A percentile compares a stretch with the other conserved stretches of the same genome.
phyloP scores from a whole-genome alignment of 805 yeast species.

The Metschnikowia koreensis region DNA sequence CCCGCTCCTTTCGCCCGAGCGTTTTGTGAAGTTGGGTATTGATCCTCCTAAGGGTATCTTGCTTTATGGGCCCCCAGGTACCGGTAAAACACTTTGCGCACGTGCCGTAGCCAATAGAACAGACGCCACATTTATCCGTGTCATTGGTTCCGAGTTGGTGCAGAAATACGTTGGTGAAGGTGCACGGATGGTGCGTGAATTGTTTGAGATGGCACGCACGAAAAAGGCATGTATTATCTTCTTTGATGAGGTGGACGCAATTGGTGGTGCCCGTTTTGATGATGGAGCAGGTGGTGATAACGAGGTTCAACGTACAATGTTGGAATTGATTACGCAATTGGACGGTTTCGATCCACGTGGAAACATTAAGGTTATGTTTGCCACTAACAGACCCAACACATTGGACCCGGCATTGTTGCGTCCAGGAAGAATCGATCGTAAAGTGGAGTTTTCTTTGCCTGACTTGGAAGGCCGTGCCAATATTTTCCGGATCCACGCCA shows the following conservation, averaged over 20 bases:
- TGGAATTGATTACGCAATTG: conserved; percentile 94
- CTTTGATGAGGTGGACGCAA: conserved; percentile 98
- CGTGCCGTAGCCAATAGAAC: conserved; percentile 99
- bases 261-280: conserved; percentile 99
- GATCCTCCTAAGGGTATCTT: conserved; percentile 99
- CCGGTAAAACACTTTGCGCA: conserved; percentile 97
- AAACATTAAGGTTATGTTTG: conserved; percentile 98
- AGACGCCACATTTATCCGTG: conserved; percentile 97
- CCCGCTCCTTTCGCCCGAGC: conserved; percentile 75
- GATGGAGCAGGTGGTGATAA: conserved; percentile 99
- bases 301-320: conserved; percentile 98
- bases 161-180: conserved; percentile 99
- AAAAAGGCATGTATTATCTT: conserved; percentile 97
- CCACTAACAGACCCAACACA: conserved; percentile 97
- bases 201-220: conserved; percentile 98
- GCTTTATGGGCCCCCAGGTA: conserved; percentile 97
- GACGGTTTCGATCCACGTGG: conserved; percentile 99
- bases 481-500: conserved; percentile 94
- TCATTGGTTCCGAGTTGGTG: conserved; percentile 96
- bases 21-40: conserved; percentile 94
- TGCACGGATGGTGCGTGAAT: conserved; percentile 98
- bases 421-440: conserved; percentile 98
- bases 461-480: conserved; percentile 98
- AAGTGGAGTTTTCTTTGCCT: conserved; percentile 94
- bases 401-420: conserved; percentile 96